Percentiles rank a stretch among this genome's conserved stretches.
These are phyloP conservation scores for Trichosporon inkin DNA, from an alignment of 1,284 basidiomycete genomes.

Conservation along the genomic window DNA sequence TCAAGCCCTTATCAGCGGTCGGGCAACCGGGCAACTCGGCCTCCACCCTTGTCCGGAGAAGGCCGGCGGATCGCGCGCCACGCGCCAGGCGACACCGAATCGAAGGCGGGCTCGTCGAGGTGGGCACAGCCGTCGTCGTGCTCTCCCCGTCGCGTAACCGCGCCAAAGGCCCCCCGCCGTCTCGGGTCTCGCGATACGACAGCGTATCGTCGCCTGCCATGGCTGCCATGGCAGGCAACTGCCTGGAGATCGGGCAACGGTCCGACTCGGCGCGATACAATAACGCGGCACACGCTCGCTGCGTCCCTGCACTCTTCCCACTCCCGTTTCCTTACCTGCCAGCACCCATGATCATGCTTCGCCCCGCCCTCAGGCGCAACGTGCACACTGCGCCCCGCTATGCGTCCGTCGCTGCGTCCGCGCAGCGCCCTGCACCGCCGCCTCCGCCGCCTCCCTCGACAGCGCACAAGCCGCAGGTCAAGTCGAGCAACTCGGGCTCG, in stretches of 20 bases:
- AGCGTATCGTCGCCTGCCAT: not conserved
- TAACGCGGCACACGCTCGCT: not conserved
- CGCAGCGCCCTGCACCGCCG: not conserved
- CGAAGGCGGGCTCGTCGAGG: not conserved
- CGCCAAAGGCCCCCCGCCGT: not conserved
- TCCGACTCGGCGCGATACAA: not conserved
- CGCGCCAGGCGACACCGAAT: not conserved
- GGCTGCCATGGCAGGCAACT: not conserved
- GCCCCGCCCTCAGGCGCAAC: not conserved
- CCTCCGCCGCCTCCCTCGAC: not conserved
- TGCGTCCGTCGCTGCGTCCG: not conserved
- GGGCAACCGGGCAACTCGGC: constrained; percentile 1
- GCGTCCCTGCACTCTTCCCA: not conserved
- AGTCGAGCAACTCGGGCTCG: not conserved
- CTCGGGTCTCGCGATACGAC: not conserved
- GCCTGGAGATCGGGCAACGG: not conserved
- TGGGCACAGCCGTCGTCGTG: not conserved
- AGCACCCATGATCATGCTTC: not conserved
- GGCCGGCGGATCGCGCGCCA: not conserved
- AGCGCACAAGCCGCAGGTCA: not conserved
- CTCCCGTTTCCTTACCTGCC: not conserved
- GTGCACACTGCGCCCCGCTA: not conserved
- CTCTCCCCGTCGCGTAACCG: not conserved
- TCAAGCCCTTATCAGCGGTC: not conserved
- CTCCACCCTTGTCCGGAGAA: not conserved